Evolutionary conservation across 2,329 filamentous ascomycete species (phyloP).

Genomic region (Nemania sp.): DNA sequence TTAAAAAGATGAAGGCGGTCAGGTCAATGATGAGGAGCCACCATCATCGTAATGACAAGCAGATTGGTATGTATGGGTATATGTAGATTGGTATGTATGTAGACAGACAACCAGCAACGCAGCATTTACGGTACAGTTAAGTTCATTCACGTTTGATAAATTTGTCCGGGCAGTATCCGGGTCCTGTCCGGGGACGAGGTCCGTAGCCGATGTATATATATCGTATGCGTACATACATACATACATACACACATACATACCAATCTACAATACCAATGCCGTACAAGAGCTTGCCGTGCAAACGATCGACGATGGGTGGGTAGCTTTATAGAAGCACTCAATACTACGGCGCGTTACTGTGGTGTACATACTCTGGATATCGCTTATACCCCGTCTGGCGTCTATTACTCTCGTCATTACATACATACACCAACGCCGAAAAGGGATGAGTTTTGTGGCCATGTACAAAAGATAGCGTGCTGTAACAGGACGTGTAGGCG

Average conservation of each 20-base stretch:
- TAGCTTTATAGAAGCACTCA: neutral
- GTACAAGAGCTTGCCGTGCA: no score
- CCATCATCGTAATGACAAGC: no score
- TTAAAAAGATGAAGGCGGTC: slow-evolving; percentile 13
- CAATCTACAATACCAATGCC: no score
- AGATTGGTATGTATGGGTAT: neutral
- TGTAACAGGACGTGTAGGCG: neutral
- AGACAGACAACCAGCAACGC: slow-evolving; percentile 6
- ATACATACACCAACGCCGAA: neutral
- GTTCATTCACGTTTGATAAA: slow-evolving; percentile 16
- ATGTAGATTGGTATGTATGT: neutral
- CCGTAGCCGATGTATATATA: slow-evolving; percentile 7
- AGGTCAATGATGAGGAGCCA: slow-evolving; percentile 18
- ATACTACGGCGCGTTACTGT: neutral
- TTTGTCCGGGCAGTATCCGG: no score
- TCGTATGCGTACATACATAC: no score
- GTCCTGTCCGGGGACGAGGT: slow-evolving; percentile 11
- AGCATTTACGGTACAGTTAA: slow-evolving; percentile 16
- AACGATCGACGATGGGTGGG: no score
- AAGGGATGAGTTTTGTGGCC: no score
- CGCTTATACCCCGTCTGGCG: neutral
- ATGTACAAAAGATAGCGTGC: neutral
- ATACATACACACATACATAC: neutral
- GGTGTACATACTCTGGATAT: neutral
- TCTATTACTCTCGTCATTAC: slow-evolving; percentile 13